Conservation (phyloP, 176 grass and related monocot species). For the Urochloa ruziziensis region DNA sequence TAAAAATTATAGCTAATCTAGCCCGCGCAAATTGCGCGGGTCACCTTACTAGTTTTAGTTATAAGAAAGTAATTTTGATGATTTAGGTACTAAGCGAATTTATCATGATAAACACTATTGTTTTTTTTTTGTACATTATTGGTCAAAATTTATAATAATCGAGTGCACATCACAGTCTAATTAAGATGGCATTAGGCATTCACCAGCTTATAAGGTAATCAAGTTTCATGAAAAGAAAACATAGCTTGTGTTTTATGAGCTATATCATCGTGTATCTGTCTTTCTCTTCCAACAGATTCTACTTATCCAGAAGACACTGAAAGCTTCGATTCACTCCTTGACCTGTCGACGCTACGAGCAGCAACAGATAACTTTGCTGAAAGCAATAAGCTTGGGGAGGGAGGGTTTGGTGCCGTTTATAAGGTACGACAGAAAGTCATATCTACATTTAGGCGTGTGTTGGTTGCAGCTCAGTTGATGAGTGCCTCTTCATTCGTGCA, state of each 20-base stretch:
- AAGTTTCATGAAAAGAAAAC: neutral
- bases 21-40: no score
- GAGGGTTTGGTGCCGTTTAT: no score
- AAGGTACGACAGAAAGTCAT: neutral
- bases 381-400: conserved; percentile 50
- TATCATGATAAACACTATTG: neutral
- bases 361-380: conserved; percentile 64
- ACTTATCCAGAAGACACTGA: conserved; percentile 30
- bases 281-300: conserved; percentile 33
- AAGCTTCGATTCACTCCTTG: conserved; percentile 51
- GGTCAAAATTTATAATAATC: neutral
- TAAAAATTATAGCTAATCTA: no score
- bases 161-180: neutral
- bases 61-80: neutral
- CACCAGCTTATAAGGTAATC: neutral
- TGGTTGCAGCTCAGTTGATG: neutral
- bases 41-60: no score
- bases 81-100: neutral
- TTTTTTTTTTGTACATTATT: neutral
- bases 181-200: neutral
- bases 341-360: conserved; percentile 36
- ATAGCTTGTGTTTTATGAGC: neutral
- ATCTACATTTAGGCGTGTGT: neutral
- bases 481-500: neutral
- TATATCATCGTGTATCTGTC: neutral